phyloP scores from a whole-genome alignment of 164 flowering plant genomes.

The Hamamelis virginiana region DNA sequence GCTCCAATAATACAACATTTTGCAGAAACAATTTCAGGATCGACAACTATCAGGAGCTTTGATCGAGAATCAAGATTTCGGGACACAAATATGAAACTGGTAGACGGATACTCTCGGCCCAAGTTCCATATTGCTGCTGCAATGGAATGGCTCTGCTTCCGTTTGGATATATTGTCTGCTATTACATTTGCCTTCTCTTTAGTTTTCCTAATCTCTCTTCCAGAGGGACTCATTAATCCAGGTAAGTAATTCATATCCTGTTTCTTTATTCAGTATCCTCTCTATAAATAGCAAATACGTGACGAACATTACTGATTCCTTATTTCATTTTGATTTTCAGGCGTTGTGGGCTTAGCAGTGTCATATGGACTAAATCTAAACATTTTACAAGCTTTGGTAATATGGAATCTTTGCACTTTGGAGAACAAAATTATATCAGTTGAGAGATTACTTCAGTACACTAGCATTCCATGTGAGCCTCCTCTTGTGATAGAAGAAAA shows the following conservation, averaged over 20 bases:
- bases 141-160: too few relatives aligned
- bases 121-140: too few relatives aligned
- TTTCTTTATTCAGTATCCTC: background rate
- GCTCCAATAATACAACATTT: too few relatives aligned
- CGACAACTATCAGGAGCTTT: too few relatives aligned
- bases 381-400: conserved; percentile 51
- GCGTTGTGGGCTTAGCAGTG: conserved; percentile 74
- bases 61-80: conserved; percentile 58
- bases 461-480: conserved; percentile 57
- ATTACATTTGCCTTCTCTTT: conserved; percentile 56
- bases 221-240: conserved; percentile 53
- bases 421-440: conserved; percentile 77
- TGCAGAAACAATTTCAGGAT: conserved; percentile 75
- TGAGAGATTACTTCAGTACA: conserved; percentile 65
- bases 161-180: conserved; percentile 61
- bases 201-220: conserved; percentile 56
- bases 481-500: conserved; percentile 54
- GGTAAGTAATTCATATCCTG: conserved; percentile 26
- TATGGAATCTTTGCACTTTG: conserved; percentile 61
- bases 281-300: background rate
- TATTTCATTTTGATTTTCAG: conserved; percentile 25
- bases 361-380: conserved; percentile 66
- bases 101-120: conserved; percentile 47
- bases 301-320: background rate
- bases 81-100: conserved; percentile 43